A percentile compares a stretch with the other conserved stretches of the same genome.
phyloP scores from a whole-genome alignment of 78 protist genomes.

The Dictyostelium discoideum region DNA sequence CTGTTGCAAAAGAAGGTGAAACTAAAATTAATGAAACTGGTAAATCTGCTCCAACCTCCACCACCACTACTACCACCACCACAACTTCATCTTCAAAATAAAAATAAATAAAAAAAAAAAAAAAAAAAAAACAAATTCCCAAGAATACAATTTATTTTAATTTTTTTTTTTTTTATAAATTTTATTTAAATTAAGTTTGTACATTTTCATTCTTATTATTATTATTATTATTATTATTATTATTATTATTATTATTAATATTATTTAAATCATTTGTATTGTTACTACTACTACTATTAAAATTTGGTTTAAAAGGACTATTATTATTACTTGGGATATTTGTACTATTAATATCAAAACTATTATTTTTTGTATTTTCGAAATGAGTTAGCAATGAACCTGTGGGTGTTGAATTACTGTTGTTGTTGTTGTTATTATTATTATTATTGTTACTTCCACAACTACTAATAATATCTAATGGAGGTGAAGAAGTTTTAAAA shows the following conservation, averaged over 20 bases:
- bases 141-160: too few relatives aligned
- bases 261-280: too few relatives aligned
- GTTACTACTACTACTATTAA: too few relatives aligned
- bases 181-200: neutral
- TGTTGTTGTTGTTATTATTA: neutral
- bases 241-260: too few relatives aligned
- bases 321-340: neutral
- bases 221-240: too few relatives aligned
- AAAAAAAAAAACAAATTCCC: too few relatives aligned
- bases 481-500: neutral
- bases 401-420: too few relatives aligned
- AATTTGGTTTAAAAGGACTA: neutral
- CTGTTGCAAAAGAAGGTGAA: constrained; percentile 85
- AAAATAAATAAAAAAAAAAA: too few relatives aligned
- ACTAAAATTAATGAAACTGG: constrained; percentile 5
- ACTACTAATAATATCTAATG: neutral
- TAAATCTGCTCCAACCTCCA: neutral
- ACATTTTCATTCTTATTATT: neutral
- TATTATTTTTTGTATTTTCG: neutral
- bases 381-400: neutral
- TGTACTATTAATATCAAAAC: neutral
- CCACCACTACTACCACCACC: constrained; percentile 25
- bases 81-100: neutral
- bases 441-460: neutral
- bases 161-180: too few relatives aligned